Evolutionary conservation across 345 rosid genomes (phyloP).

Genomic region (Euclidium syriacum): DNA sequence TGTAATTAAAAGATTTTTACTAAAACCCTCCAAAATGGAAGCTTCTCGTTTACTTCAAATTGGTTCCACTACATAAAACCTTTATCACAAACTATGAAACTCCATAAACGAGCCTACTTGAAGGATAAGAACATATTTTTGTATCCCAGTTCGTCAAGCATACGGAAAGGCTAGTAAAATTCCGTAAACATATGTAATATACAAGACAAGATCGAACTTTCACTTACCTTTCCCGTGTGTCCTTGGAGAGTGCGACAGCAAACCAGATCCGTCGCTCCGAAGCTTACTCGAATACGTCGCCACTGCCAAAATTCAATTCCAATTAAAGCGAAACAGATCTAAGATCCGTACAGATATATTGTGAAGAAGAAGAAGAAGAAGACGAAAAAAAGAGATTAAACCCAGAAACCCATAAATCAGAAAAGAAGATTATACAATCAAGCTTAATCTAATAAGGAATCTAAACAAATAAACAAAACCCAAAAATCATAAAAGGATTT

Average conservation of each 20-base stretch:
- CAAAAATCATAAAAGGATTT: too few species aligned
- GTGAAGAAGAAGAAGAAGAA: neutral
- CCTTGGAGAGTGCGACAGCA: slow-evolving; percentile 96
- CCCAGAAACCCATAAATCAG: too few species aligned
- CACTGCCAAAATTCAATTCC: slow-evolving; percentile 42
- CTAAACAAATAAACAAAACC: too few species aligned
- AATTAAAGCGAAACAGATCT: slow-evolving; percentile 25
- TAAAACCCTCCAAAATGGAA: neutral
- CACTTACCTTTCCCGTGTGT: slow-evolving; percentile 81
- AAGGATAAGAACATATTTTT: neutral
- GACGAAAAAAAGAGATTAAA: neutral
- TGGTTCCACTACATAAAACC: neutral
- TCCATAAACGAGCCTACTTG: slow-evolving; percentile 2
- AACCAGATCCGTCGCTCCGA: slow-evolving; percentile 88
- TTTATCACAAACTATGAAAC: slow-evolving; percentile 5
- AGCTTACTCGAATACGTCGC: slow-evolving; percentile 64
- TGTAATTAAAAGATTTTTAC: too few species aligned
- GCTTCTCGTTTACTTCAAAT: neutral
- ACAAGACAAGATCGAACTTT: neutral
- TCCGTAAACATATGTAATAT: neutral
- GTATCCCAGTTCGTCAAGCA: neutral
- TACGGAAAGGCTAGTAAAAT: neutral
- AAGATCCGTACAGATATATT: neutral
- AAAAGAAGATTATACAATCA: too few species aligned
- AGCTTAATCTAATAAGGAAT: too few species aligned